Percentiles rank a stretch among this genome's conserved stretches.
Conservation (phyloP, 108 stramenopile genomes). For the Seminavis robusta region DNA sequence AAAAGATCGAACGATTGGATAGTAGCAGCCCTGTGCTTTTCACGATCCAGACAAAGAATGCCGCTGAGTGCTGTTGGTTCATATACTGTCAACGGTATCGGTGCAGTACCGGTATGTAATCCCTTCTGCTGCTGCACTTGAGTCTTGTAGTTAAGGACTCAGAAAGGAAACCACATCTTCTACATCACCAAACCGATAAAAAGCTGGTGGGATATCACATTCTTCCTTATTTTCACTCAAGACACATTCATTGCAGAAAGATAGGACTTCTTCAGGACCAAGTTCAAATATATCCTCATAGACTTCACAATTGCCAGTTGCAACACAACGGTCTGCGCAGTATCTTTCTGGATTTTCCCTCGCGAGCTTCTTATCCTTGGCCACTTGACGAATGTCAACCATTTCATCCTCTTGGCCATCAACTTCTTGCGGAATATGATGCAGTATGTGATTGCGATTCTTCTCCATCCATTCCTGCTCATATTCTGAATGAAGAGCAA, state of each 20-base stretch:
- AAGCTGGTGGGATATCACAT: conserved; percentile 62
- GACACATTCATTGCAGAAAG: conserved; percentile 80
- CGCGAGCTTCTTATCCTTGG: conserved; percentile 61
- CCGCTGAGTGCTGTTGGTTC: no score
- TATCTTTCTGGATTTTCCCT: conserved; percentile 53
- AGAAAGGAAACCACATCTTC: no score
- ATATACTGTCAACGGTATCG: no score
- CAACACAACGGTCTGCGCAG: conserved; percentile 78
- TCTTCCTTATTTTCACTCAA: conserved; percentile 59
- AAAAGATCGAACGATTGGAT: no score
- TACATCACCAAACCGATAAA: no score
- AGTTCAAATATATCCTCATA: conserved; percentile 70
- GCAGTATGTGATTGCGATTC: conserved; percentile 24
- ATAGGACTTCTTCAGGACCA: conserved; percentile 48
- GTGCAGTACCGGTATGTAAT: no score
- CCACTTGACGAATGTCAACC: conserved; percentile 18
- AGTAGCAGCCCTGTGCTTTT: no score
- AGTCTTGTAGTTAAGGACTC: no score
- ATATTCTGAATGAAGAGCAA: no score
- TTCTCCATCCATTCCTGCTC: conserved; percentile 46
- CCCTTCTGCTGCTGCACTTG: no score
- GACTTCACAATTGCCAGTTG: conserved; percentile 81
- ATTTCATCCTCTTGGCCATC: conserved; percentile 9
- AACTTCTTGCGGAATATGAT: background rate
- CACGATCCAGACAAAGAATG: no score